These are phyloP conservation scores for Haplographium delicatum DNA, from an alignment of 495 filamentous ascomycete genomes.

Conservation along the genomic window DNA sequence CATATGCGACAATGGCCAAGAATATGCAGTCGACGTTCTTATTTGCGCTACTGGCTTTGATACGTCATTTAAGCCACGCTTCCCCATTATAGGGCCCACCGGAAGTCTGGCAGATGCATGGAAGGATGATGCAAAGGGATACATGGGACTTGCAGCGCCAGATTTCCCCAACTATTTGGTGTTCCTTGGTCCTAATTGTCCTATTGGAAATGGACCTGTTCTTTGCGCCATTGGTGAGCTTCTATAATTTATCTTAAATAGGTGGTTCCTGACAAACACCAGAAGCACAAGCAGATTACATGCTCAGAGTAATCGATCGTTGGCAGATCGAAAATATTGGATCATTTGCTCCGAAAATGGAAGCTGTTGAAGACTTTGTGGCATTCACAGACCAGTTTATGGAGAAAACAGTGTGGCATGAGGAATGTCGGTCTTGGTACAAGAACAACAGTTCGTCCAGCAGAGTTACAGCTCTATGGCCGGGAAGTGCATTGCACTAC, in stretches of 20 bases:
- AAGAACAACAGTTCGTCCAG: slow-evolving; percentile 30
- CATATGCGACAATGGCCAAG: slow-evolving; percentile 38
- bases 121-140: slow-evolving; percentile 43
- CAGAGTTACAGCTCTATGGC: slow-evolving; percentile 25
- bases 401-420: slow-evolving; percentile 49
- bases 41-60: slow-evolving; percentile 60
- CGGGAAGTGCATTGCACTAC: slow-evolving; percentile 40
- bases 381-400: slow-evolving; percentile 58
- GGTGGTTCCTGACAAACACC: too few relatives aligned
- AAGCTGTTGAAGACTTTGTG: slow-evolving; percentile 57
- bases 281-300: slow-evolving; percentile 49
- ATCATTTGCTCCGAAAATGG: slow-evolving; percentile 42
- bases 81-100: slow-evolving; percentile 42
- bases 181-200: slow-evolving; percentile 27
- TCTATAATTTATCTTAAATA: too few relatives aligned
- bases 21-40: slow-evolving; percentile 41
- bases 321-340: slow-evolving; percentile 55
- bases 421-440: slow-evolving; percentile 24
- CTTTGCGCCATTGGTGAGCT: slow-evolving; percentile 22
- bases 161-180: slow-evolving; percentile 55
- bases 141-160: slow-evolving; percentile 48
- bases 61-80: slow-evolving; percentile 44
- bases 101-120: slow-evolving; percentile 39
- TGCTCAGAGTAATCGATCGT: slow-evolving; percentile 58
- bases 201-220: slow-evolving; percentile 28